Conservation (phyloP, 2,329 filamentous ascomycete species). For the Magnaporthales sp. region DNA sequence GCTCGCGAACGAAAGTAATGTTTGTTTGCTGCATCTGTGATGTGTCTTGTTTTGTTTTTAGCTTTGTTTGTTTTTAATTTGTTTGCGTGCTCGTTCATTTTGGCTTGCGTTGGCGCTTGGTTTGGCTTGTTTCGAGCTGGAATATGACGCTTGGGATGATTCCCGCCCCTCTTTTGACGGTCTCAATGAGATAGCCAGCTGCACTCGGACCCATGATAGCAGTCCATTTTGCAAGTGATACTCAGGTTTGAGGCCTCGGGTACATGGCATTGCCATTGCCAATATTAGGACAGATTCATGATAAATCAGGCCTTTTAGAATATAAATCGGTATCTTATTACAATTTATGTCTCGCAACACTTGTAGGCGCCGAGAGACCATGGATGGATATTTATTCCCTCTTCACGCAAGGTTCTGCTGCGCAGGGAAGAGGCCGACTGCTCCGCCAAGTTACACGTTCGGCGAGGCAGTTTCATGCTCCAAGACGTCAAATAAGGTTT, state of each 20-base stretch:
- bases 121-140: neutral
- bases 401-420: neutral
- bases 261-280: neutral
- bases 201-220: neutral
- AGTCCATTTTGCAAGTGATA: neutral
- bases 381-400: neutral
- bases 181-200: neutral
- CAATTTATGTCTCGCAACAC: neutral
- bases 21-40: neutral
- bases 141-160: neutral
- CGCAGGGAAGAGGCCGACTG: no score
- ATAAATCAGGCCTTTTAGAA: neutral
- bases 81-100: neutral
- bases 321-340: neutral
- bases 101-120: neutral
- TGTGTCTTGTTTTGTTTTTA: neutral
- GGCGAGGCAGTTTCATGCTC: no score
- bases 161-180: neutral
- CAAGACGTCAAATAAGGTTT: no score
- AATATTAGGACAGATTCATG: neutral
- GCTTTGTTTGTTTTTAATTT: neutral
- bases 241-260: neutral
- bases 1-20: constrained; percentile 31
- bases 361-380: neutral
- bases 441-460: no score